Conservation (phyloP, 345 rosid species). For the Rubroshorea leprosula region DNA sequence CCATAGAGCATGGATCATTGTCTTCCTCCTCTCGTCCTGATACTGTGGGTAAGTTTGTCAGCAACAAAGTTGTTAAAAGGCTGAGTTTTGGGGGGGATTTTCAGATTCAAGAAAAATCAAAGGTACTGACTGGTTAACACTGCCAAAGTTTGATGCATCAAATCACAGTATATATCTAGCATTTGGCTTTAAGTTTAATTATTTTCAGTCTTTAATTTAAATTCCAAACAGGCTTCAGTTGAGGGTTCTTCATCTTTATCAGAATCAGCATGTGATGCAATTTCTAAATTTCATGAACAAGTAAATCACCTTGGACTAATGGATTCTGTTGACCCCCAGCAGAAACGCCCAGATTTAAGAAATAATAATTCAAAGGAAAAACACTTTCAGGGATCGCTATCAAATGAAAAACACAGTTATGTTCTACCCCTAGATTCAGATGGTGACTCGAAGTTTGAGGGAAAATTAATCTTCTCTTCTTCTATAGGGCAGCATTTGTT, state of each 20-base stretch:
- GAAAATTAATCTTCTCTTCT: constrained; percentile 33
- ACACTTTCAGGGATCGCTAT: too few relatives aligned
- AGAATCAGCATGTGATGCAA: constrained; percentile 24
- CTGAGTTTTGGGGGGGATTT: too few relatives aligned
- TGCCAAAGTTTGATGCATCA: constrained; percentile 6
- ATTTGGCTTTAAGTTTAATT: neutral
- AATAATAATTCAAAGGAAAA: constrained; percentile 16
- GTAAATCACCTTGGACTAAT: constrained; percentile 22
- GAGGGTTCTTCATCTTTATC: constrained; percentile 20
- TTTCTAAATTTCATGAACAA: constrained; percentile 34
- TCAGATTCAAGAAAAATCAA: too few relatives aligned
- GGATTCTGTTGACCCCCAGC: constrained; percentile 17
- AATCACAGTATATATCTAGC: too few relatives aligned
- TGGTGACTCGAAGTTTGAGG: constrained; percentile 17
- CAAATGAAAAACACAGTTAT: constrained; percentile 26
- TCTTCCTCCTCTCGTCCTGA: constrained; percentile 26
- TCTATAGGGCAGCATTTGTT: constrained; percentile 41
- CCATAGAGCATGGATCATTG: constrained; percentile 27
- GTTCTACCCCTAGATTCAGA: constrained; percentile 24
- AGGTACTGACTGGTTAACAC: constrained; percentile 35
- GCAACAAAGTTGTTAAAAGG: too few relatives aligned
- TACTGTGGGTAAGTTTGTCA: constrained; percentile 33
- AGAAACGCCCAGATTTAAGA: constrained; percentile 11
- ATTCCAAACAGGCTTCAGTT: constrained; percentile 26
- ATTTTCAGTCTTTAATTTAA: constrained; percentile 6